Conservation (phyloP, 305 asterid species). For the Solanum hybrid region DNA sequence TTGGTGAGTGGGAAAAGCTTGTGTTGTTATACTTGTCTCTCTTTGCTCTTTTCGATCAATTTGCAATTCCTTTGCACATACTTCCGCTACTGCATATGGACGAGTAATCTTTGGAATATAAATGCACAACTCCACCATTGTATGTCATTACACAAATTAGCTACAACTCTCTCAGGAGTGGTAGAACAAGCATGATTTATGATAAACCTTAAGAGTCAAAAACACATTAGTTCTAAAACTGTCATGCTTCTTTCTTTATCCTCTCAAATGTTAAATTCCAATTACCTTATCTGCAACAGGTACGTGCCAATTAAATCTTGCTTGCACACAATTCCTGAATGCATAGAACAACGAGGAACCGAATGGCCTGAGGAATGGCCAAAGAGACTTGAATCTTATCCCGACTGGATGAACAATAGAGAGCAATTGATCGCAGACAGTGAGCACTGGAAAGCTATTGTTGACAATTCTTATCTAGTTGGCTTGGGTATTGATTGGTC, state of each 20-base stretch:
- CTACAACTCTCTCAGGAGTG: background rate
- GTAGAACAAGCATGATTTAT: background rate
- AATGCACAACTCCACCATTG: background rate
- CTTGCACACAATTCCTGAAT: conserved; percentile 62
- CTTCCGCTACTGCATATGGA: background rate
- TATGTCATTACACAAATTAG: background rate
- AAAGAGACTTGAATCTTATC: conserved; percentile 68
- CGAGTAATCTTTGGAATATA: background rate
- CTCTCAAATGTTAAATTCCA: background rate
- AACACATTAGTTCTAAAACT: background rate
- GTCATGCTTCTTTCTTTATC: background rate
- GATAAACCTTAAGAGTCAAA: background rate
- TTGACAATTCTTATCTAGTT: conserved; percentile 62
- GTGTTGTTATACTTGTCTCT: background rate
- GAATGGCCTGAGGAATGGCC: conserved; percentile 99
- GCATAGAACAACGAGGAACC: conserved; percentile 80
- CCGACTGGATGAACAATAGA: conserved; percentile 72
- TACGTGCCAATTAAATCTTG: conserved; percentile 53
- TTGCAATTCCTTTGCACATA: background rate
- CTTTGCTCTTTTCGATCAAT: background rate
- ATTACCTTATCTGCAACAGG: conserved; percentile 33
- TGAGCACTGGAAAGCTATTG: conserved; percentile 74
- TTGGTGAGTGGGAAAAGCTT: conserved; percentile 46
- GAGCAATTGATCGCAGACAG: conserved; percentile 65
- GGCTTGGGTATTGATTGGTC: conserved; percentile 93